These are phyloP conservation scores for Aspergillus fumigatiaffinis DNA, from an alignment of 2,329 filamentous ascomycete species.

Conservation along the genomic window DNA sequence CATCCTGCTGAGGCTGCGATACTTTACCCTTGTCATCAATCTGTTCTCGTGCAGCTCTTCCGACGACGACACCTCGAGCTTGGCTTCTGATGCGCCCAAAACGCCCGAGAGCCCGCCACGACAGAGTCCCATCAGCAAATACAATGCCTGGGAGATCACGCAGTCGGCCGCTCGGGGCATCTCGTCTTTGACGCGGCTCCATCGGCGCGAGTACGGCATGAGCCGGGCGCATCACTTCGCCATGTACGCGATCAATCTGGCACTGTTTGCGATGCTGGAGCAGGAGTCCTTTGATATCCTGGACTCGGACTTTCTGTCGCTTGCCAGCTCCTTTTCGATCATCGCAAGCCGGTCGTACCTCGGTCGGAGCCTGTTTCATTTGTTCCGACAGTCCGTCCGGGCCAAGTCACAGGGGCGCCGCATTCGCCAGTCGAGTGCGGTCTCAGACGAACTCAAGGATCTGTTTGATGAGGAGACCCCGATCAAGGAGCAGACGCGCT, in stretches of 20 bases:
- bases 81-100: constrained; percentile 17
- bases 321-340: constrained; percentile 31
- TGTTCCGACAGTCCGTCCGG: constrained; percentile 32
- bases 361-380: constrained; percentile 32
- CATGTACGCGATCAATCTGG: constrained; percentile 37
- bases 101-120: constrained; percentile 28
- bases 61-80: constrained; percentile 14
- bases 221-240: constrained; percentile 35
- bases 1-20: constrained; percentile 30
- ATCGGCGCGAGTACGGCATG: constrained; percentile 33
- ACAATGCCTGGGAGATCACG: constrained; percentile 19
- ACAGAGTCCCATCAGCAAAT: constrained; percentile 16
- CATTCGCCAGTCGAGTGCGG: constrained; percentile 16
- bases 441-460: constrained; percentile 31
- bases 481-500: constrained; percentile 13
- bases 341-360: constrained; percentile 32
- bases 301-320: constrained; percentile 32
- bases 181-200: constrained; percentile 24
- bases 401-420: constrained; percentile 29
- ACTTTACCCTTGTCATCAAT: constrained; percentile 32
- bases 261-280: constrained; percentile 33
- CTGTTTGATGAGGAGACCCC: constrained; percentile 27
- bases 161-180: constrained; percentile 31
- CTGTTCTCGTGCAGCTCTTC: constrained; percentile 29
- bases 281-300: constrained; percentile 28